phyloP scores from a whole-genome alignment of 768 basidiomycete species.

The Galerina marginata region DNA sequence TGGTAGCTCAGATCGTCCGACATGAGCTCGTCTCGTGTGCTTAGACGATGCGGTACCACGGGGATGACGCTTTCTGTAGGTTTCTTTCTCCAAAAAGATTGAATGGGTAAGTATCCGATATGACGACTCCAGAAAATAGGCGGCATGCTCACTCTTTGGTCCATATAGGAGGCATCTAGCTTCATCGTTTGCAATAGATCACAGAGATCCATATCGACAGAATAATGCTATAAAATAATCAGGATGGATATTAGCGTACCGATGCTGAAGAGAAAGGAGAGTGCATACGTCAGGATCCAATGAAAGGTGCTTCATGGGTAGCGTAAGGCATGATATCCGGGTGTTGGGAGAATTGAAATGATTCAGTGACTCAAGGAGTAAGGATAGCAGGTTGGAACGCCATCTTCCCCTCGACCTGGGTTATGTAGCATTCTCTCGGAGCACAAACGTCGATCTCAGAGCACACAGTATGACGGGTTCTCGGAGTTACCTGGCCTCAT shows the following conservation, averaged over 20 bases:
- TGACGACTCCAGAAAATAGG: neutral
- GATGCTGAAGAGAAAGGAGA: neutral
- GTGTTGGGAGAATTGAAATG: neutral
- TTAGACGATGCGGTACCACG: constrained; percentile 15
- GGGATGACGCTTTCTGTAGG: constrained; percentile 28
- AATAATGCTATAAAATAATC: constrained; percentile 18
- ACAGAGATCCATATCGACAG: constrained; percentile 55
- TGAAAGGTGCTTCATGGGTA: constrained; percentile 24
- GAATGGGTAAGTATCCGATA: constrained; percentile 10
- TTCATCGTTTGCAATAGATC: constrained; percentile 57
- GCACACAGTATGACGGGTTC: constrained; percentile 16
- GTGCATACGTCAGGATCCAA: constrained; percentile 26
- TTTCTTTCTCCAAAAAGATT: constrained; percentile 49
- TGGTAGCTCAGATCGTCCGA: constrained; percentile 50
- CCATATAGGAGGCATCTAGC: constrained; percentile 35
- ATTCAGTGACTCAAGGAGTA: neutral
- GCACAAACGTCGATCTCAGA: constrained; percentile 16
- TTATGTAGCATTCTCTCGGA: constrained; percentile 21
- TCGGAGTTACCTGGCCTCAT: constrained; percentile 26
- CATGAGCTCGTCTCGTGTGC: constrained; percentile 48
- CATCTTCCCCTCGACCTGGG: constrained; percentile 4
- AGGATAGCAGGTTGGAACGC: neutral
- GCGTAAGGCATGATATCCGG: constrained; percentile 28
- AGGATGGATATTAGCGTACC: neutral
- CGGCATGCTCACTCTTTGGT: constrained; percentile 35